A percentile compares a stretch with the other conserved stretches of the same genome.
Evolutionary conservation across 805 yeast species (phyloP).

Genomic region (Tetrapisispora fleetii): DNA sequence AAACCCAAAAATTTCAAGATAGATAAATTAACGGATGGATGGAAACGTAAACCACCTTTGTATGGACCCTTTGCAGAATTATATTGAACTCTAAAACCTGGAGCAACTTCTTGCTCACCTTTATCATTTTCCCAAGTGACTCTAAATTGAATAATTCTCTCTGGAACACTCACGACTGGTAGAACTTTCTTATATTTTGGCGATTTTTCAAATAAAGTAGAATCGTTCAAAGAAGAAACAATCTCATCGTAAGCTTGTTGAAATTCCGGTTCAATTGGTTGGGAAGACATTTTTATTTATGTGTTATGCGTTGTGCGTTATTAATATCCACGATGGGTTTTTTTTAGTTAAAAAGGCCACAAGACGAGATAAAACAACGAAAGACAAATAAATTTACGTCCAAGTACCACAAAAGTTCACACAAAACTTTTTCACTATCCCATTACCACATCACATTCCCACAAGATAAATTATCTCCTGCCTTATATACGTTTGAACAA

Average conservation of each 20-base stretch:
- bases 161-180: conserved; percentile 88
- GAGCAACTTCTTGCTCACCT: conserved; percentile 85
- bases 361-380: no score
- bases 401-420: no score
- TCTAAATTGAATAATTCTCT: conserved; percentile 93
- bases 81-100: conserved; percentile 97
- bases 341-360: no score
- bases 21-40: conserved; percentile 91
- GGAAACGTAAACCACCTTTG: conserved; percentile 98
- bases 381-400: no score
- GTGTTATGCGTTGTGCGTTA: neutral
- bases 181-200: conserved; percentile 86
- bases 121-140: conserved; percentile 96
- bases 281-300: conserved; percentile 3
- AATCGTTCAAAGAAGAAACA: conserved; percentile 77
- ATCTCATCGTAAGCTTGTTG: conserved; percentile 97
- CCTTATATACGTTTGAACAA: no score
- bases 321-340: neutral
- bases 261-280: conserved; percentile 77
- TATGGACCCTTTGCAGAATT: conserved; percentile 97
- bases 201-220: conserved; percentile 77
- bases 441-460: no score
- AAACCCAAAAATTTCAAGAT: conserved; percentile 93
- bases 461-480: no score
- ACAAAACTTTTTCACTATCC: no score